Evolutionary conservation across 106 monocot species (phyloP).

Genomic region (Dactylorhiza incarnata): DNA sequence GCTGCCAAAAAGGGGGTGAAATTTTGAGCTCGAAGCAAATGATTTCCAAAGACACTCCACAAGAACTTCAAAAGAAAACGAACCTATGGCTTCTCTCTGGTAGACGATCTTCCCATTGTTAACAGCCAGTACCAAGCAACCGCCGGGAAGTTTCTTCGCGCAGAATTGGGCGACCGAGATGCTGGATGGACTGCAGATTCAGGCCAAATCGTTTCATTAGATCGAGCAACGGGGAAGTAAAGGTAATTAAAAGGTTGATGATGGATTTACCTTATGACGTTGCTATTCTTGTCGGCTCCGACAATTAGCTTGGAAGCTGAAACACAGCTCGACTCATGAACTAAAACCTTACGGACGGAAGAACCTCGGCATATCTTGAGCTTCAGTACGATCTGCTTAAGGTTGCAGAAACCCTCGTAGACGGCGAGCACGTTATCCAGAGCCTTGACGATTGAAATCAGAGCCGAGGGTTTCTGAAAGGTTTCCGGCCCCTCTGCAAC

Average conservation of each 20-base stretch:
- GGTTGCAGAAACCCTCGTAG: conserved; percentile 66
- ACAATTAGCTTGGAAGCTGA: conserved; percentile 37
- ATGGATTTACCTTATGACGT: conserved; percentile 30
- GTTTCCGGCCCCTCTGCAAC: conserved; percentile 17
- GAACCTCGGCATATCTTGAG: conserved; percentile 52
- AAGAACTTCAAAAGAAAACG: background rate
- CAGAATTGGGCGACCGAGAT: conserved; percentile 61
- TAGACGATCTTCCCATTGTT: conserved; percentile 71
- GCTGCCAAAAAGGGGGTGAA: background rate
- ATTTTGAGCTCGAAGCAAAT: background rate
- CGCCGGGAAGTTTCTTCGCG: conserved; percentile 35
- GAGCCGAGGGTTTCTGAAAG: conserved; percentile 15
- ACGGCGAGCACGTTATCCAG: conserved; percentile 49
- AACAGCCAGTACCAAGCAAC: conserved; percentile 61
- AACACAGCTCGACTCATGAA: conserved; percentile 22
- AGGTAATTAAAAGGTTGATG: background rate
- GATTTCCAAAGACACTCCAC: background rate
- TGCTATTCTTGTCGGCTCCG: conserved; percentile 28
- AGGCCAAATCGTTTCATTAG: background rate
- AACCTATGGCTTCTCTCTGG: conserved; percentile 37
- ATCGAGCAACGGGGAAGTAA: background rate
- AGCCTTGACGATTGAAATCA: conserved; percentile 29
- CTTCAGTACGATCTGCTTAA: conserved; percentile 66
- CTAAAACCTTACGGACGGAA: conserved; percentile 42
- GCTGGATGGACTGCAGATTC: conserved; percentile 19